These are phyloP conservation scores for Zanthoxylum bungeanum DNA, from an alignment of 345 rosid species.

Conservation along the genomic window DNA sequence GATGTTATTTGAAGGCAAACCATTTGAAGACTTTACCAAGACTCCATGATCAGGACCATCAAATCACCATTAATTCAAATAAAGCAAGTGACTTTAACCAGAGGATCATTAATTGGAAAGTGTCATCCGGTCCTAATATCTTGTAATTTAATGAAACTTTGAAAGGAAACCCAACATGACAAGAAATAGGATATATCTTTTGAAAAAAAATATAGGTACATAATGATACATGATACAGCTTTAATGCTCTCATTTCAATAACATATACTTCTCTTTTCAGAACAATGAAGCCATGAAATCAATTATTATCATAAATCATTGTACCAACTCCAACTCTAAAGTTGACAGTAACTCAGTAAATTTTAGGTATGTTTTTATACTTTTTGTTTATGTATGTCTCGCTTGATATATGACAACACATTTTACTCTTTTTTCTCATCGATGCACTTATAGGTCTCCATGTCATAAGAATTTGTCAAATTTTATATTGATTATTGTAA, in stretches of 20 bases:
- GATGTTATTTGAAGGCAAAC: no score
- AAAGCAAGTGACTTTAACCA: not conserved
- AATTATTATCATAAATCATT: not conserved
- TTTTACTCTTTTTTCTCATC: no score
- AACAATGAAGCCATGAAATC: not conserved
- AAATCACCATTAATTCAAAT: no score
- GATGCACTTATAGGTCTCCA: no score
- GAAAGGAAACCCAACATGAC: not conserved
- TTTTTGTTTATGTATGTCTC: no score
- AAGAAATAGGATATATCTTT: not conserved
- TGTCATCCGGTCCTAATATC: not conserved
- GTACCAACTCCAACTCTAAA: not conserved
- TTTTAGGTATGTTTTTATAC: no score
- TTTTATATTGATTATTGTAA: no score
- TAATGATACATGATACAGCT: no score
- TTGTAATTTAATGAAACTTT: not conserved
- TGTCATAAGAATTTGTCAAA: no score
- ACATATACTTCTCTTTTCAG: not conserved
- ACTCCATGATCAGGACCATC: no score
- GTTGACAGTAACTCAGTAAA: not conserved
- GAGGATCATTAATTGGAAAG: constrained; percentile 12
- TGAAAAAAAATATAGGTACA: not conserved
- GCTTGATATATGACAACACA: no score
- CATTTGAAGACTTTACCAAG: no score
- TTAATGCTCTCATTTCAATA: not conserved